Conservation (phyloP, 164 flowering plant genomes). For the Macadamia integrifolia region DNA sequence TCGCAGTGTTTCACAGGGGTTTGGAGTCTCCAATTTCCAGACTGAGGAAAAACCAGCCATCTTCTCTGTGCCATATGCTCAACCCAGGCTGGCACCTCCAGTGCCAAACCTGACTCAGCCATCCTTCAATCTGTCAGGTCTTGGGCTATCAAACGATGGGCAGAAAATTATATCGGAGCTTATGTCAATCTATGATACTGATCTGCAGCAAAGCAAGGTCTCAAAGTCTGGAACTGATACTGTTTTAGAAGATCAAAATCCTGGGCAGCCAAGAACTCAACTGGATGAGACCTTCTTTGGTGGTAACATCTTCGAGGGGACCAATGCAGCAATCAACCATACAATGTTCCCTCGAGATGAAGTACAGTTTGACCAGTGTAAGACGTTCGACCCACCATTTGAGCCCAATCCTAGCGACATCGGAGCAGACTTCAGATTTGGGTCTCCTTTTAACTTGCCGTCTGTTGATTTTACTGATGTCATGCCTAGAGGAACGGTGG, state of each 20-base stretch:
- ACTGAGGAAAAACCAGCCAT: conserved; percentile 25
- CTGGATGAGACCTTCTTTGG: conserved; percentile 25
- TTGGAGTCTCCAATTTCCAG: conserved; percentile 24
- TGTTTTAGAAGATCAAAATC: conserved; percentile 21
- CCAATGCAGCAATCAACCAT: conserved; percentile 23
- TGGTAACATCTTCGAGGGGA: conserved; percentile 29
- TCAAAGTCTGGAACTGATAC: conserved; percentile 11
- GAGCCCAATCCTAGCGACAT: conserved; percentile 27
- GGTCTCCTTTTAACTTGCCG: conserved; percentile 45
- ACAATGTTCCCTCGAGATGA: conserved; percentile 31
- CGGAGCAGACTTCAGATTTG: conserved; percentile 27
- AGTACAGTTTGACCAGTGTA: conserved; percentile 34
- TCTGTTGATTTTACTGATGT: conserved; percentile 29
- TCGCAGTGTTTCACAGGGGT: conserved; percentile 17
- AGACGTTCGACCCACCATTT: conserved; percentile 30
- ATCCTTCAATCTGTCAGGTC: conserved; percentile 30
- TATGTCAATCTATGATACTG: conserved; percentile 53
- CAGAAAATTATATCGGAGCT: conserved; percentile 60
- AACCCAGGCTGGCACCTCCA: conserved; percentile 27
- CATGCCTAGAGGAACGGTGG: conserved; percentile 26
- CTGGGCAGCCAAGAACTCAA: conserved; percentile 26
- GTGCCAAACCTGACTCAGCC: conserved; percentile 12
- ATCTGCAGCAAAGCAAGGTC: conserved; percentile 32
- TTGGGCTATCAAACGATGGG: conserved; percentile 65
- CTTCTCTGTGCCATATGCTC: conserved; percentile 30